Conservation (phyloP, 1,139 yeast species). For the Nadsonia commutata region DNA sequence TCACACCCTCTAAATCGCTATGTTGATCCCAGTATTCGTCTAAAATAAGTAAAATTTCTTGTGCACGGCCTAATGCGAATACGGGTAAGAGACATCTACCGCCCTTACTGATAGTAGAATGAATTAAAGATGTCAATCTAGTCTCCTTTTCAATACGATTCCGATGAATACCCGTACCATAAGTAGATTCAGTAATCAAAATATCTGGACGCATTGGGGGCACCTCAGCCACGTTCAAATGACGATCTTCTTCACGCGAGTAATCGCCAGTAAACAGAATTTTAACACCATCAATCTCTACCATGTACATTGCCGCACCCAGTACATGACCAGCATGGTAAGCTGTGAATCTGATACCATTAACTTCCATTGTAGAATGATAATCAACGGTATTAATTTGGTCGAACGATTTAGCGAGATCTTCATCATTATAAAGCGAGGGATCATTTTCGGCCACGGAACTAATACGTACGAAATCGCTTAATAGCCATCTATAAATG, state of each 20-base stretch:
- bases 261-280: conserved; percentile 91
- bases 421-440: conserved; percentile 74
- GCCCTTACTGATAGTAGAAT: conserved; percentile 71
- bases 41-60: conserved; percentile 70
- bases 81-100: conserved; percentile 91
- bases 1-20: conserved; percentile 67
- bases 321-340: conserved; percentile 98
- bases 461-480: conserved; percentile 89
- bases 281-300: conserved; percentile 87
- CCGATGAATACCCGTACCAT: conserved; percentile 95
- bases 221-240: conserved; percentile 86
- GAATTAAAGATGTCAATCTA: conserved; percentile 66
- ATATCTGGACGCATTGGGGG: conserved; percentile 86
- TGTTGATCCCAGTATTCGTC: conserved; percentile 91
- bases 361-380: conserved; percentile 88
- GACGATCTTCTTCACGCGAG: conserved; percentile 90
- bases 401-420: conserved; percentile 74
- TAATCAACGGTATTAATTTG: conserved; percentile 86
- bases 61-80: conserved; percentile 94
- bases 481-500: conserved; percentile 83
- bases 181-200: conserved; percentile 86
- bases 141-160: conserved; percentile 77
- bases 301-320: conserved; percentile 95
- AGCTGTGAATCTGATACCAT: conserved; percentile 90
- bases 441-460: conserved; percentile 30